These are phyloP conservation scores for Ascoidea tarda DNA, from an alignment of 805 yeast species.

Conservation along the genomic window DNA sequence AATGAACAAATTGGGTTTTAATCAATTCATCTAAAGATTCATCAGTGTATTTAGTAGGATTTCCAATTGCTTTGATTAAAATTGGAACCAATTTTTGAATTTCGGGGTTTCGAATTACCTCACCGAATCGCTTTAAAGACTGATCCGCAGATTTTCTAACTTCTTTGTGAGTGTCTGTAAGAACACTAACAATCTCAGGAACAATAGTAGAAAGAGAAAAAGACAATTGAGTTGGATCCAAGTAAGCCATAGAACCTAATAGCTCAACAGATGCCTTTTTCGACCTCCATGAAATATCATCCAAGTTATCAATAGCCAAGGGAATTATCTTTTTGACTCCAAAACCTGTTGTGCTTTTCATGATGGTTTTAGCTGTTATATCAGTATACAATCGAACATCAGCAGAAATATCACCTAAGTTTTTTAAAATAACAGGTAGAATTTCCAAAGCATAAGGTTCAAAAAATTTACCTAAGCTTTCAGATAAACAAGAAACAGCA, in stretches of 20 bases:
- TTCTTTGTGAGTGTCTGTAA: slow-evolving; percentile 92
- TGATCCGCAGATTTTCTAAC: slow-evolving; percentile 91
- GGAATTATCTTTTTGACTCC: slow-evolving; percentile 91
- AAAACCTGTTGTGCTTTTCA: slow-evolving; percentile 82
- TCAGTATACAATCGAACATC: slow-evolving; percentile 88
- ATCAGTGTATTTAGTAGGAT: slow-evolving; percentile 85
- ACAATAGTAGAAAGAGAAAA: slow-evolving; percentile 80
- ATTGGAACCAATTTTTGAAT: slow-evolving; percentile 84
- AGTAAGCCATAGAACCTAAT: slow-evolving; percentile 94
- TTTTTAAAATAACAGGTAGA: slow-evolving; percentile 65
- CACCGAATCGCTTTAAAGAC: slow-evolving; percentile 84
- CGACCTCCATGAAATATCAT: slow-evolving; percentile 89
- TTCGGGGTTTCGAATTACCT: slow-evolving; percentile 94
- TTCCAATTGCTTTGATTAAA: slow-evolving; percentile 85
- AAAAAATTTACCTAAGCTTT: slow-evolving; percentile 57
- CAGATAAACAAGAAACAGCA: slow-evolving; percentile 75
- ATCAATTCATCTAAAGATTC: slow-evolving; percentile 75
- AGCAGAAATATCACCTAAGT: slow-evolving; percentile 71
- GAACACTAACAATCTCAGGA: slow-evolving; percentile 91
- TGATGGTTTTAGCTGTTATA: slow-evolving; percentile 72
- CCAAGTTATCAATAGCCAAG: slow-evolving; percentile 70
- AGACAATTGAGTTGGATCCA: slow-evolving; percentile 89
- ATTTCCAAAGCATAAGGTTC: slow-evolving; percentile 92
- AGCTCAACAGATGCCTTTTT: slow-evolving; percentile 95
- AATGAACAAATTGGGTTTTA: slow-evolving; percentile 89